Conservation (phyloP, 2,329 filamentous ascomycete species). For the Canariomyces notabilis region DNA sequence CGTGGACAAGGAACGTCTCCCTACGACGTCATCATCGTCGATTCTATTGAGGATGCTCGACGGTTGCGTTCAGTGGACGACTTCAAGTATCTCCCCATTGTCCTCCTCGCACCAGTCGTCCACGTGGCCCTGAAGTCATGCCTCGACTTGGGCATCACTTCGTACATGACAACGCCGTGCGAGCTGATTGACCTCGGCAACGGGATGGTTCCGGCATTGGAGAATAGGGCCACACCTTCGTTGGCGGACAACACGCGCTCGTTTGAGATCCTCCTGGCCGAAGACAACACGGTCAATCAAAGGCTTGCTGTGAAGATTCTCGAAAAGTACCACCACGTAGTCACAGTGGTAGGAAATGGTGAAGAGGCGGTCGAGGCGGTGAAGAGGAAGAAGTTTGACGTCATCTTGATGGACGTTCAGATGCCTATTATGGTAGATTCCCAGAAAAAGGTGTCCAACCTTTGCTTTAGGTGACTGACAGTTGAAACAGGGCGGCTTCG, state of each 20-base stretch:
- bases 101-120: conserved; percentile 82
- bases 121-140: conserved; percentile 91
- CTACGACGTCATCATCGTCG: conserved; percentile 94
- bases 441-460: background rate
- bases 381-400: conserved; percentile 87
- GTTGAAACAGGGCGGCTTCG: conserved; percentile 73
- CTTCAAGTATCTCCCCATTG: conserved; percentile 96
- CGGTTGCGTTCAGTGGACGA: conserved; percentile 81
- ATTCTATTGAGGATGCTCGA: conserved; percentile 87
- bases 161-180: conserved; percentile 97
- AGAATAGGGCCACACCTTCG: conserved; percentile 85
- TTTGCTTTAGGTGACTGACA: conserved; percentile 32
- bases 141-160: conserved; percentile 92
- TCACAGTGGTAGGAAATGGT: conserved; percentile 92
- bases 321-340: conserved; percentile 90
- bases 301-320: conserved; percentile 93
- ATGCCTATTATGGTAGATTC: conserved; percentile 93
- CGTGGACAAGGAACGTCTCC: conserved; percentile 52
- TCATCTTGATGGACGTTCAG: conserved; percentile 98
- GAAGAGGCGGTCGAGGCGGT: conserved; percentile 89
- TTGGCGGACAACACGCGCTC: conserved; percentile 92
- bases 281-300: conserved; percentile 98
- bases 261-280: conserved; percentile 89
- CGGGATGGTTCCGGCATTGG: conserved; percentile 89
- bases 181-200: conserved; percentile 91